phyloP scores from a whole-genome alignment of 2,329 filamentous ascomycete species.

The Nemania serpens region DNA sequence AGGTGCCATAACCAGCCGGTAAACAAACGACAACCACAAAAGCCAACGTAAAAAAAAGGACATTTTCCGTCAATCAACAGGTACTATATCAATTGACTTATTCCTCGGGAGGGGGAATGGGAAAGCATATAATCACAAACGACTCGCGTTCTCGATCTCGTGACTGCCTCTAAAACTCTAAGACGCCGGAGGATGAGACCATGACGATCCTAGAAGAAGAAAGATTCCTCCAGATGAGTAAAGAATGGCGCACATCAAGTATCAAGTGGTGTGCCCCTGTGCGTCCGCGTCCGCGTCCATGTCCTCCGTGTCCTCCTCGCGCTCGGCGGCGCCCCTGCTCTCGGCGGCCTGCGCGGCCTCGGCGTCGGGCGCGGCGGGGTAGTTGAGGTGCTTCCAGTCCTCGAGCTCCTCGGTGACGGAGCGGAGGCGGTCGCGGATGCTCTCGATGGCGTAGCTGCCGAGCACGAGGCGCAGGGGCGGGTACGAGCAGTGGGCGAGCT shows the following conservation, averaged over 20 bases:
- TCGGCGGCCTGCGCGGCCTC: slow-evolving; percentile 37
- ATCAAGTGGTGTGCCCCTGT: slow-evolving; percentile 23
- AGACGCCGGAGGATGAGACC: too few species aligned
- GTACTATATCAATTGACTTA: too few species aligned
- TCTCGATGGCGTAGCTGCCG: slow-evolving; percentile 94
- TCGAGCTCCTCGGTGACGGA: slow-evolving; percentile 94
- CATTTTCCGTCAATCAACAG: too few species aligned
- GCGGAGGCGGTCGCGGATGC: slow-evolving; percentile 84
- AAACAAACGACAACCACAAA: too few species aligned
- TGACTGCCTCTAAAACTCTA: too few species aligned
- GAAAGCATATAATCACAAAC: too few species aligned
- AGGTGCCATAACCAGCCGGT: too few species aligned
- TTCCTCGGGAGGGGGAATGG: too few species aligned
- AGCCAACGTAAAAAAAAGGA: too few species aligned
- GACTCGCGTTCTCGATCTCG: too few species aligned
- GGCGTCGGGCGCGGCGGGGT: slow-evolving; percentile 47
- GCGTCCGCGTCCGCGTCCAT: slow-evolving; percentile 20
- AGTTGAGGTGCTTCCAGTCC: slow-evolving; percentile 88
- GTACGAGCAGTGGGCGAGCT: slow-evolving; percentile 92
- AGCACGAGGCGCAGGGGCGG: slow-evolving; percentile 85
- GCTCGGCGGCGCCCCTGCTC: slow-evolving; percentile 36
- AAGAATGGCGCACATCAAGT: background rate
- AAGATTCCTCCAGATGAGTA: too few species aligned
- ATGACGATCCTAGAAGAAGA: too few species aligned
- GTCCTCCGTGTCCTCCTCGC: slow-evolving; percentile 37